Base-by-base conservation (phyloP, 2,329 filamentous ascomycete genomes). In the Fusarium caatingaense region DNA sequence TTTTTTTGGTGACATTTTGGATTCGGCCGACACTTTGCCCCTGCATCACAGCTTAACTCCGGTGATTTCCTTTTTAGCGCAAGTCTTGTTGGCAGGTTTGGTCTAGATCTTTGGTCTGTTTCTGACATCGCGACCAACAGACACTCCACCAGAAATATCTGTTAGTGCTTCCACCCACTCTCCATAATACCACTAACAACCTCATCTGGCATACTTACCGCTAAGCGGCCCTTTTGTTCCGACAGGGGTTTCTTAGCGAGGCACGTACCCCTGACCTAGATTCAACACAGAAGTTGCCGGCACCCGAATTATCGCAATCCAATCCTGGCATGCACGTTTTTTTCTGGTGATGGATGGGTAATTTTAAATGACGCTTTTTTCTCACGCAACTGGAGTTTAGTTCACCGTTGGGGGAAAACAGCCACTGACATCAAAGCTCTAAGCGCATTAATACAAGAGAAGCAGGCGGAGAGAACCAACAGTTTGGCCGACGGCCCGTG, bases 61-160 rank as follows among this genome's bases (percentile, higher is more conserved):
- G 68, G 68, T 58, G 60, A 71, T 58, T 71, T 62, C 68, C 68
- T 45, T 8, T 59, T 71, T 66, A 23, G 68, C 25, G 48, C 50
- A 61, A 56, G 23, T 20, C 21, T 18, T 21, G 18, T 46, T 48
- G 18, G 16, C 5, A 15, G 12, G 12, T 46, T 32, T 54, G 40
- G 67, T 60, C 66, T 69, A 69, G 66, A 69, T 58, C 66, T 18
- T 28, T 44, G 56, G 40, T 32, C 32, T 56, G 21, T 61, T 50
- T 16, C 23, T 28, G 7, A 10, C n/a, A 4, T 42, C 18, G 21
- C 20, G 41, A 44, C 41, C 41, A 44, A 23, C 21, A 44, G 15
- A 18, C 13, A 16, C 0, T 6, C 8, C 27, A 5, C 6, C 25
- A 28, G 16, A 54, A 32, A n/a, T 1, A 0, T 0, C 3, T 41